Evolutionary conservation across 345 rosid species (phyloP).

Genomic region (Eucalyptus polybractea): DNA sequence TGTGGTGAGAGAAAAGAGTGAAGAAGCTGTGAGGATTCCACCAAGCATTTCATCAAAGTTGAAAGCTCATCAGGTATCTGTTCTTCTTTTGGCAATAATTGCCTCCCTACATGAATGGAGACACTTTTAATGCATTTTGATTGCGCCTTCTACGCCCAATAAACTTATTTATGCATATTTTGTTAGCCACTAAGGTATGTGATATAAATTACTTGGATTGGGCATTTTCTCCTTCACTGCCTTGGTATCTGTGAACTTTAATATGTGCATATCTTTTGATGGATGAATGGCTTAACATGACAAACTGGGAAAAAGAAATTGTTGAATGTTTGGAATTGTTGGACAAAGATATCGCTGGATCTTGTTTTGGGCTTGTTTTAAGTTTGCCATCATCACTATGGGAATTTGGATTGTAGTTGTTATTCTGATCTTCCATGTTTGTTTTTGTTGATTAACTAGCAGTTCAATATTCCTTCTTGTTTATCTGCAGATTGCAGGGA

Average conservation of each 20-base stretch:
- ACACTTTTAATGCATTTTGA: neutral
- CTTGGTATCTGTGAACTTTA: neutral
- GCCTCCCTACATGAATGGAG: neutral
- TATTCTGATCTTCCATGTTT: neutral
- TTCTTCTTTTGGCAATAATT: neutral
- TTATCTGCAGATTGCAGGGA: conserved; percentile 71
- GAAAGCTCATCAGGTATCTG: conserved; percentile 86
- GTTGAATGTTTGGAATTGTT: neutral
- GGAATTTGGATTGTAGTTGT: neutral
- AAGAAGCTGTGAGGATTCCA: conserved; percentile 84
- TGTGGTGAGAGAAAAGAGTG: conserved; percentile 95
- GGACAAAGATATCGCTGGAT: neutral
- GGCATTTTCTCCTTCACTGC: neutral
- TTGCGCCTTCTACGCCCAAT: neutral
- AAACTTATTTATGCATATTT: neutral
- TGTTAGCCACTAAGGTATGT: neutral
- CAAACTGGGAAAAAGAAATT: neutral
- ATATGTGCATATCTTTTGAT: neutral
- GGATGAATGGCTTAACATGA: neutral
- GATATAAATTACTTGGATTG: neutral
- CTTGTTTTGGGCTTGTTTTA: neutral
- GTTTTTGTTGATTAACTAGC: neutral
- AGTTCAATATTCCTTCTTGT: neutral
- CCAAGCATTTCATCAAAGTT: conserved; percentile 80
- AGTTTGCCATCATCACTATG: neutral